Conservation (phyloP, 192 early-diverging fungal genomes). For the Coemansia sp. region DNA sequence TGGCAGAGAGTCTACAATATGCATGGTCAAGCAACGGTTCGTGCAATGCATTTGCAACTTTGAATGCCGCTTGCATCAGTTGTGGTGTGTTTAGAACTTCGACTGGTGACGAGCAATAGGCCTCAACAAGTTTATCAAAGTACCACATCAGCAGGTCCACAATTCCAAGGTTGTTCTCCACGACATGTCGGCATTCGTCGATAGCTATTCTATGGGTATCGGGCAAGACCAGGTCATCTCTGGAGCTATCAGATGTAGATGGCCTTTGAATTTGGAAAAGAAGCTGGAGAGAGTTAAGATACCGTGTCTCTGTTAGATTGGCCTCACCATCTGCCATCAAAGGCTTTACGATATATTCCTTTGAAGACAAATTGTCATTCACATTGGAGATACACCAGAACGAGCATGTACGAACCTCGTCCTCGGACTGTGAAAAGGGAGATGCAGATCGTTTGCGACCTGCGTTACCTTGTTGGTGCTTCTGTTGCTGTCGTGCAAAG, state of each 20-base stretch:
- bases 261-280: not conserved
- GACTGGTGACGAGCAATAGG: constrained; percentile 3
- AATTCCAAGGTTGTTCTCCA: constrained; percentile 20
- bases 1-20: not conserved
- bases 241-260: not conserved
- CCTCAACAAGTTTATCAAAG: not conserved
- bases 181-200: constrained; percentile 10
- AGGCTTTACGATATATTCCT: not conserved
- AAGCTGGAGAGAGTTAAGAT: constrained; percentile 6
- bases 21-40: constrained; percentile 24
- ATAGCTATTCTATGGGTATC: not conserved
- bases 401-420: not conserved
- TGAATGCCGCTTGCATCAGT: constrained; percentile 13
- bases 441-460: not conserved
- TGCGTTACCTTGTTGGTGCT: not conserved
- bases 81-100: not conserved
- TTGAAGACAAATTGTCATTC: not conserved
- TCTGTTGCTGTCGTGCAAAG: constrained; percentile 1
- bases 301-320: not conserved
- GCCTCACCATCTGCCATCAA: not conserved
- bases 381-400: not conserved
- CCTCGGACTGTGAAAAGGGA: not conserved
- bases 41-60: constrained; percentile 11
- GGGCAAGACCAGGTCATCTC: not conserved
- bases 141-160: constrained; percentile 39